These are phyloP conservation scores for Metschnikowia gelsemii DNA, from an alignment of 805 yeast species.

Conservation along the genomic window DNA sequence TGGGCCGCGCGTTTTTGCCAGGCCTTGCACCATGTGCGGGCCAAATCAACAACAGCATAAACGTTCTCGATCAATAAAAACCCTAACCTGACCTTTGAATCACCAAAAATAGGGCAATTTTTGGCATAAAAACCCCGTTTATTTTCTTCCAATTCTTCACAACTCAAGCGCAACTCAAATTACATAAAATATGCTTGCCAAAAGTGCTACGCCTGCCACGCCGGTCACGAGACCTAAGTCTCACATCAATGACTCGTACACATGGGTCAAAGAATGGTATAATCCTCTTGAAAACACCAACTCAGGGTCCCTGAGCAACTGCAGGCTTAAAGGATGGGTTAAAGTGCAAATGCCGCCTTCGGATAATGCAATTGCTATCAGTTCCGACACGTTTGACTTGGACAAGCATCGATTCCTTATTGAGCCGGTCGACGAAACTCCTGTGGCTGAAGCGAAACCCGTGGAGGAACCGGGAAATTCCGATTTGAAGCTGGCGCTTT, in stretches of 20 bases:
- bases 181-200: conserved; percentile 15
- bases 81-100: too few relatives aligned
- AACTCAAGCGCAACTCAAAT: too few relatives aligned
- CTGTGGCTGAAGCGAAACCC: conserved; percentile 25
- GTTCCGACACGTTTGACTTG: conserved; percentile 46
- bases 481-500: conserved; percentile 26
- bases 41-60: too few relatives aligned
- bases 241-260: conserved; percentile 20
- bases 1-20: too few relatives aligned
- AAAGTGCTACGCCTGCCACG: conserved; percentile 23
- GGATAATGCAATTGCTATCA: conserved; percentile 9
- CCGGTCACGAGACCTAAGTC: conserved; percentile 22
- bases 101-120: too few relatives aligned
- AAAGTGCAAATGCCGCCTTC: conserved; percentile 21
- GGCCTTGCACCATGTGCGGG: too few relatives aligned
- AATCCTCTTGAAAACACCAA: conserved; percentile 23
- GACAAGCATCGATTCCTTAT: conserved; percentile 33
- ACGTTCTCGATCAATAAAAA: too few relatives aligned
- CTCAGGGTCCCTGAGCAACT: conserved; percentile 13
- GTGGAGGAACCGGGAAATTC: conserved; percentile 17
- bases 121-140: not conserved
- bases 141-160: not conserved
- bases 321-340: conserved; percentile 40
- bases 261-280: conserved; percentile 45
- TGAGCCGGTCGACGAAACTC: conserved; percentile 47